Base-by-base conservation (phyloP, 768 basidiomycete genomes). In the Boletus bicolor region DNA sequence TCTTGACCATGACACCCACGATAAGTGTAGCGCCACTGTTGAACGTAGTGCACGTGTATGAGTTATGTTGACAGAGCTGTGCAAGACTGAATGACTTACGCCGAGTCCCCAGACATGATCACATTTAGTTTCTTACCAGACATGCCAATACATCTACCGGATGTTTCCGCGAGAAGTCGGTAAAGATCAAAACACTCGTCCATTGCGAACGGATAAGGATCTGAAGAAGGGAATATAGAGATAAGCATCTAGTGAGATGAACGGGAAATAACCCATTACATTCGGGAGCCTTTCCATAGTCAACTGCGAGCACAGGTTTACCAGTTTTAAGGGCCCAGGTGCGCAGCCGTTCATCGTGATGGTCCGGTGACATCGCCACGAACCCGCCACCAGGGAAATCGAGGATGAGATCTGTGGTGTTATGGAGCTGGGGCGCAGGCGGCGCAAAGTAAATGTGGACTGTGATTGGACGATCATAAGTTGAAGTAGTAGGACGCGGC, bases 371-470 rank as follows among this genome's bases (percentile, higher is more conserved):
- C 94, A 98, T 97, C 24, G 93, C 90, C 48, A 98, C 87, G 70
- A 98, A 99, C 0, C 97, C 97, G 7, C 97, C 97, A 5, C 97
- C 97, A 14, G 97, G 96, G 54, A 91, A 85, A 67, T 98, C 97
- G 28, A 98, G 76, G 38, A 98, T 86, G 24, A 98, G 76, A 63
- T 98, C 92, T 10, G 83, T 89, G 14, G 84, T 75, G 43, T 79
- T 75, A 28, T 78, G 76, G 38, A 96, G 76, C 56, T 88, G 82
- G 26, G 73, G 72, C 56, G 85, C 83, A 9, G 84, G 79, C 4
- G 83, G 84, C 41, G 84, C 77, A 74, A 91, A 98, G 76, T 88
- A 98, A 4, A 99, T 76, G 72, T 85, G 85, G 0, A 81, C 86
- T 28, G 85, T 86, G 57, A 98, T 88, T 8, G 96, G 93, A 35